Evolutionary conservation across 306 rosid species (phyloP).

Genomic region (Betula pendula): DNA sequence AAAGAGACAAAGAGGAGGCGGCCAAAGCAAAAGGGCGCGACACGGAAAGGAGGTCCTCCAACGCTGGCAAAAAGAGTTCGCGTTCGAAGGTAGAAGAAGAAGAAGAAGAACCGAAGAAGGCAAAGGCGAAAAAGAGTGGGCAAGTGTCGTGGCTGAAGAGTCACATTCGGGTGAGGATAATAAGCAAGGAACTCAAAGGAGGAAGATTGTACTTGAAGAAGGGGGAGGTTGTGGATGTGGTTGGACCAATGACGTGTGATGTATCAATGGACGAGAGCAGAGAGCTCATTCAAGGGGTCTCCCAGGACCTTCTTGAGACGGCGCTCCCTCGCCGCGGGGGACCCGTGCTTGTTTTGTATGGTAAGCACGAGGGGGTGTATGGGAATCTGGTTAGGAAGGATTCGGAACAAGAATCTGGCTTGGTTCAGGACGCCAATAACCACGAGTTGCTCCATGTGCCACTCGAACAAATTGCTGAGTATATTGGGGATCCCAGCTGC

Average conservation of each 20-base stretch:
- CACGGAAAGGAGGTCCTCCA: conserved; percentile 8
- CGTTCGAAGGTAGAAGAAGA: conserved; percentile 24
- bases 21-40: conserved; percentile 7
- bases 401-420: conserved; percentile 58
- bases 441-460: conserved; percentile 60
- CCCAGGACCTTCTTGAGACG: conserved; percentile 76
- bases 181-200: conserved; percentile 62
- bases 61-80: conserved; percentile 44
- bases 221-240: conserved; percentile 81
- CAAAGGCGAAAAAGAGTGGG: conserved; percentile 30
- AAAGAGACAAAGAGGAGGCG: conserved; percentile 4
- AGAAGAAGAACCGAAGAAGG: conserved; percentile 18
- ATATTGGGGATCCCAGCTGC: conserved; percentile 73
- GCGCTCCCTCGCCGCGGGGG: conserved; percentile 77
- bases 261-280: conserved; percentile 72
- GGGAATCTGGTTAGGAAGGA: conserved; percentile 84
- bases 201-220: conserved; percentile 75
- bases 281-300: conserved; percentile 80
- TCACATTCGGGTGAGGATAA: conserved; percentile 75
- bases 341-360: conserved; percentile 68
- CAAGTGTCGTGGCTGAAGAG: conserved; percentile 67
- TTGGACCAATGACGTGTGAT: conserved; percentile 74
- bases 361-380: conserved; percentile 73
- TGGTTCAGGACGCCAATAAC: conserved; percentile 74
- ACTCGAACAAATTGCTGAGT: conserved; percentile 84